Base-by-base conservation (phyloP, 1,139 yeast species). In the Hyphopichia khmerensis region DNA sequence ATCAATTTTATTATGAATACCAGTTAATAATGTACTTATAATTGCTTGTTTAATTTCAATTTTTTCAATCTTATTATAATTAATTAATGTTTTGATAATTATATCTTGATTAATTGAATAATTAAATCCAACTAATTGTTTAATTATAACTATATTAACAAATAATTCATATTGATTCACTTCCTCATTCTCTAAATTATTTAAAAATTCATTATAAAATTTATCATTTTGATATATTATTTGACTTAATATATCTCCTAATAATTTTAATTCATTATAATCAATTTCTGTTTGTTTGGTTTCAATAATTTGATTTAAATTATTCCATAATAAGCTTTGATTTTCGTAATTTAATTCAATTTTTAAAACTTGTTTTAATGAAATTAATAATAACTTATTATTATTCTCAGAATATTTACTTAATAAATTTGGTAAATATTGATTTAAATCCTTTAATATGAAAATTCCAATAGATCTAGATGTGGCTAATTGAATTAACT, bases 1-100 rank as follows among this genome's bases (percentile, higher is more conserved):
- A 67, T 68, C 56, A 72, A 96, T 69, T 79, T 80, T 69, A 75
- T 77, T 82, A 60, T 82, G 86, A 29, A 82, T 64, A 0, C 83
- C 82, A 4, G 87, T 75, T 13, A 82, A 74, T 40, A 85, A 60
- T 14, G 85, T 80, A 10, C 82, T 76, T 35, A 83, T 67, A 2
- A 85, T 77, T 17, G 80, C 69, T 55, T 82, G 86, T 50, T 84
- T 79, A 48, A 68, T 57, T 46, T 72, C 68, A 43, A 66, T 60
- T 52, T 68, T 64, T 40, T 60, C 41, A 30, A 65, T 56, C 23
- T 60, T 44, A 19, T 19, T 27, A 19, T 29, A 39, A 8, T 34
- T 27, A 19, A 39, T 16, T 16, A 39, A 33, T 17, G 33, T 15
- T 15, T 26, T 17, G 14, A 33, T 32, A 4, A 36, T 16, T 44